phyloP scores from a whole-genome alignment of 352 stramenopile species.

The Globisporangium nunn region DNA sequence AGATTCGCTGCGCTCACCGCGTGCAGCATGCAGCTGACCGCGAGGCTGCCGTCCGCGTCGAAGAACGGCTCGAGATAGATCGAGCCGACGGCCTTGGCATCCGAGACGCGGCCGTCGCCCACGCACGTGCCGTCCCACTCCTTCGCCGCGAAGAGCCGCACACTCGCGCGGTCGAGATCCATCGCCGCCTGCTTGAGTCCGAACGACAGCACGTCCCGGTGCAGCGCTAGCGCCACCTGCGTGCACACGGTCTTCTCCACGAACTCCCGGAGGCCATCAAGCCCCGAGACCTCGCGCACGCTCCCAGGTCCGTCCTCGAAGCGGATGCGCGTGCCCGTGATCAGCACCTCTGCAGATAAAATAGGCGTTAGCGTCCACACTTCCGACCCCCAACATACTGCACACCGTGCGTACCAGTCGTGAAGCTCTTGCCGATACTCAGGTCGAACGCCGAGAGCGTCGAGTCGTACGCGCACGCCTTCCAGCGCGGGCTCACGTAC shows the following conservation, averaged over 20 bases:
- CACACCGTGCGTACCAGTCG: slow-evolving; percentile 28
- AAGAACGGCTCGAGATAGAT: slow-evolving; percentile 80
- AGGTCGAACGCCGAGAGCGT: slow-evolving; percentile 77
- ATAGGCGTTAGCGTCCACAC: too few species aligned
- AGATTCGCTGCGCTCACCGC: slow-evolving; percentile 46
- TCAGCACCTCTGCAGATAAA: slow-evolving; percentile 50
- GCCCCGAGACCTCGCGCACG: slow-evolving; percentile 50
- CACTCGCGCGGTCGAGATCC: slow-evolving; percentile 67
- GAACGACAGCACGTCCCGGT: slow-evolving; percentile 64
- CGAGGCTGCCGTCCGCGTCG: slow-evolving; percentile 33
- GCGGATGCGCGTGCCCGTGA: slow-evolving; percentile 69
- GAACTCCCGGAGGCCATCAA: slow-evolving; percentile 56
- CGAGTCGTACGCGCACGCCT: slow-evolving; percentile 70
- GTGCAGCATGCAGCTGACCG: slow-evolving; percentile 70
- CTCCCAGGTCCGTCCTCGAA: slow-evolving; percentile 55
- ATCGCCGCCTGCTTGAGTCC: slow-evolving; percentile 72
- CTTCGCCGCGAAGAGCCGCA: slow-evolving; percentile 64
- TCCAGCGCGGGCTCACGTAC: slow-evolving; percentile 73
- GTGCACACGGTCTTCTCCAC: slow-evolving; percentile 71
- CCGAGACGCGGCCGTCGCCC: slow-evolving; percentile 77
- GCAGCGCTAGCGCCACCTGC: slow-evolving; percentile 59
- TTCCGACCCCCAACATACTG: too few species aligned
- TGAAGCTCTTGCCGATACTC: slow-evolving; percentile 79
- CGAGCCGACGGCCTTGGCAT: slow-evolving; percentile 51
- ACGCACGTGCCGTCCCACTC: slow-evolving; percentile 82